phyloP scores from a whole-genome alignment of 1,139 yeast genomes.

The Scheffersomyces parashehatae region DNA sequence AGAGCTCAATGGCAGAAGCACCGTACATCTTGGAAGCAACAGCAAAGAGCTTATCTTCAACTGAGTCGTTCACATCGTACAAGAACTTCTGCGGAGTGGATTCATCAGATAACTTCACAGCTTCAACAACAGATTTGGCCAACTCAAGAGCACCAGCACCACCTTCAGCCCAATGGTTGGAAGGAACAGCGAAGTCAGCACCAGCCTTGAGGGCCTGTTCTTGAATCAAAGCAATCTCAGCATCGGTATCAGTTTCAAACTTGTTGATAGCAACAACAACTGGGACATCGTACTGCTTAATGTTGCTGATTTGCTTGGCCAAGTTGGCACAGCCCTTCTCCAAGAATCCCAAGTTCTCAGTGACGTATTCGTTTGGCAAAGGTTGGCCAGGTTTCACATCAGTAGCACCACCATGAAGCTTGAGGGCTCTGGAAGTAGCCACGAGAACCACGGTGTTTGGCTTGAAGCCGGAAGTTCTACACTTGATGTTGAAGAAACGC shows the following conservation, averaged over 20 bases:
- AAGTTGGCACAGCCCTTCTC: slow-evolving; percentile 68
- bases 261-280: slow-evolving; percentile 80
- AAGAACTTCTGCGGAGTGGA: slow-evolving; percentile 50
- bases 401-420: slow-evolving; percentile 82
- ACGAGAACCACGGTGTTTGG: slow-evolving; percentile 79
- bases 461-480: slow-evolving; percentile 69
- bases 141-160: slow-evolving; percentile 71
- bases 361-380: slow-evolving; percentile 64
- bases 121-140: slow-evolving; percentile 68
- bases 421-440: slow-evolving; percentile 78
- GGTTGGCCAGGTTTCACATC: slow-evolving; percentile 82
- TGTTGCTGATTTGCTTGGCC: slow-evolving; percentile 73
- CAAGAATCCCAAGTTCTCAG: slow-evolving; percentile 67
- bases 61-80: slow-evolving; percentile 59
- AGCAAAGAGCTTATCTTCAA: slow-evolving; percentile 62
- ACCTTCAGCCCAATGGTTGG: slow-evolving; percentile 83
- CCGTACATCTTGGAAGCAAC: slow-evolving; percentile 79
- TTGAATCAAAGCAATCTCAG: slow-evolving; percentile 64
- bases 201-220: slow-evolving; percentile 69
- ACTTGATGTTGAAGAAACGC: slow-evolving; percentile 76
- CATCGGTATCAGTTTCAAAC: slow-evolving; percentile 69
- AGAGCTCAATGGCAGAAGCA: slow-evolving; percentile 65
- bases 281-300: slow-evolving; percentile 69
- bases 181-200: slow-evolving; percentile 71
- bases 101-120: slow-evolving; percentile 40